Percentiles rank a stretch among this genome's conserved stretches.
Evolutionary conservation across 257 asterid species (phyloP).

Genomic region (Capsicum pubescens): DNA sequence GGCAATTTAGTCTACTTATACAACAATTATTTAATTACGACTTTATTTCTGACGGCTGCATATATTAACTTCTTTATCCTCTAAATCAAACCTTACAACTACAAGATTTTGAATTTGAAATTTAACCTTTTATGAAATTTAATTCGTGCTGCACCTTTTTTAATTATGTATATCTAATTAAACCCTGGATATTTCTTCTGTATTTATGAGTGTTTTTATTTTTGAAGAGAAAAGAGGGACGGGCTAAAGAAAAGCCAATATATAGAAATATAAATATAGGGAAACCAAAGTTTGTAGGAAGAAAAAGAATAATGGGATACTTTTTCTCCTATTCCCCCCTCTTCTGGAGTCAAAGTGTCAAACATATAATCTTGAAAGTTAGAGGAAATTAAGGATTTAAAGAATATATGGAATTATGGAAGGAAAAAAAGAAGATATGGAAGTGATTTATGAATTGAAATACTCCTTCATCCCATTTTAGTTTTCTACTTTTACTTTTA

Average conservation of each 20-base stretch:
- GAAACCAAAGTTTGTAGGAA: not conserved
- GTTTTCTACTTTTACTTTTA: too few relatives aligned
- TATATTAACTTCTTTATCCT: not conserved
- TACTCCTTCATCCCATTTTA: too few relatives aligned
- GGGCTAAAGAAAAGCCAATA: not conserved
- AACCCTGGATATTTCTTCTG: not conserved
- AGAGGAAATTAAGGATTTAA: not conserved
- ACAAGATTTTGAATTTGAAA: slow-evolving; percentile 22
- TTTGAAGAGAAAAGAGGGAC: not conserved
- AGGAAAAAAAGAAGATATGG: not conserved
- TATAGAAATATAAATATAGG: not conserved
- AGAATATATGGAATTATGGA: not conserved
- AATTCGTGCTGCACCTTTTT: not conserved
- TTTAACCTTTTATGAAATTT: slow-evolving; percentile 6
- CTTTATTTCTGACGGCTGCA: slow-evolving; percentile 8
- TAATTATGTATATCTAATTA: not conserved
- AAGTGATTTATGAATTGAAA: not conserved
- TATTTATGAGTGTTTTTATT: not conserved
- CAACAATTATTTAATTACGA: slow-evolving; percentile 20
- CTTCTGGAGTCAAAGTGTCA: not conserved
- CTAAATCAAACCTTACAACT: slow-evolving; percentile 19
- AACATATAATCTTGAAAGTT: not conserved
- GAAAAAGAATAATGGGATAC: not conserved
- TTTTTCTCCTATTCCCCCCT: not conserved
- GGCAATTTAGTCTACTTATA: not conserved